A percentile compares a stretch with the other conserved stretches of the same genome.
Evolutionary conservation across 2,329 filamentous ascomycete species (phyloP).

Genomic region (Fusarium fracticaudum): DNA sequence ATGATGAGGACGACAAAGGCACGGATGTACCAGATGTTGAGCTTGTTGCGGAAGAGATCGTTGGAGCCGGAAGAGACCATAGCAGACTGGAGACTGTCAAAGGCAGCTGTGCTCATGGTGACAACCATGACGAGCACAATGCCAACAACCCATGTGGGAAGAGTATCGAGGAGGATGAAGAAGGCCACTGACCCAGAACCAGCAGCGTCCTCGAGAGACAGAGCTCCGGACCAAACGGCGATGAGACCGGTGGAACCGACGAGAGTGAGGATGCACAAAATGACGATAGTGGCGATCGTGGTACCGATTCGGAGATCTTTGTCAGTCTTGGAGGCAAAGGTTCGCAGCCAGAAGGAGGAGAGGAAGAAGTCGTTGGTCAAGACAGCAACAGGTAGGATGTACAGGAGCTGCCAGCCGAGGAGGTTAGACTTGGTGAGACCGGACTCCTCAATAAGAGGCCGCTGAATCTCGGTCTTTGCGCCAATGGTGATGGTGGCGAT

Average conservation of each 20-base stretch:
- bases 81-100: slow-evolving; percentile 82
- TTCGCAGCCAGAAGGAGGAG: slow-evolving; percentile 84
- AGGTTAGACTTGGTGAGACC: slow-evolving; percentile 74
- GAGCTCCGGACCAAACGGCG: slow-evolving; percentile 80
- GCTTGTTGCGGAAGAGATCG: slow-evolving; percentile 83
- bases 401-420: slow-evolving; percentile 85
- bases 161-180: slow-evolving; percentile 76
- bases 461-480: slow-evolving; percentile 77
- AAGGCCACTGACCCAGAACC: slow-evolving; percentile 73
- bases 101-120: slow-evolving; percentile 78
- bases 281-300: slow-evolving; percentile 70
- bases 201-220: slow-evolving; percentile 66
- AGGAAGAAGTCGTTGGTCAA: slow-evolving; percentile 89
- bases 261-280: slow-evolving; percentile 76
- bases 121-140: slow-evolving; percentile 85
- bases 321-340: slow-evolving; percentile 82
- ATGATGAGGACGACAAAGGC: slow-evolving; percentile 75
- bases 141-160: slow-evolving; percentile 84
- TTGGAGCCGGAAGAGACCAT: slow-evolving; percentile 89
- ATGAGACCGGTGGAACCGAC: slow-evolving; percentile 79
- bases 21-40: slow-evolving; percentile 80
- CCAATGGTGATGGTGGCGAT: slow-evolving; percentile 83
- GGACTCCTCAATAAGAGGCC: slow-evolving; percentile 72
- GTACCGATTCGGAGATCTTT: slow-evolving; percentile 80
- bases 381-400: slow-evolving; percentile 83